Percentiles rank a stretch among this genome's conserved stretches.
These are phyloP conservation scores for Abortiporus biennis DNA, from an alignment of 1,284 basidiomycete genomes.

Conservation along the genomic window DNA sequence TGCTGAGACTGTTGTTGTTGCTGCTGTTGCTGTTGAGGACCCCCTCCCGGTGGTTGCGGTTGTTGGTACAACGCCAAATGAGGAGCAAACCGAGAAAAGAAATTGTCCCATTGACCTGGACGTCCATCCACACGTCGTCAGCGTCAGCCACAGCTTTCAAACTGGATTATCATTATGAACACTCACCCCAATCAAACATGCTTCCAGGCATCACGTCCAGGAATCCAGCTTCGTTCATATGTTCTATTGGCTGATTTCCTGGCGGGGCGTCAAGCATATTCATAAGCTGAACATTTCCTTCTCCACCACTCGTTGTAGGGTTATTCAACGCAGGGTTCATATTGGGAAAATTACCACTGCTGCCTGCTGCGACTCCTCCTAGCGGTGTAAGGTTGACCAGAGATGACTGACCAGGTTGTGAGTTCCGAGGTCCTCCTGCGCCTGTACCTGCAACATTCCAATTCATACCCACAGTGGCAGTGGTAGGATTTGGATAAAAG, in stretches of 20 bases:
- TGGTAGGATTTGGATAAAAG: constrained; percentile 12
- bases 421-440: constrained; percentile 3
- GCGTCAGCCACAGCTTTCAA: constrained; percentile 3
- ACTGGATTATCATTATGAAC: constrained; percentile 1
- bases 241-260: constrained; percentile 15
- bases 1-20: constrained; percentile 2
- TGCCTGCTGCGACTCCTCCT: constrained; percentile 6
- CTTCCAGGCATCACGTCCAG: constrained; percentile 78
- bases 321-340: constrained; percentile 53
- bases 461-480: constrained; percentile 8
- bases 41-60: neutral
- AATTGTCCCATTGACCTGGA: constrained; percentile 72
- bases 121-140: neutral
- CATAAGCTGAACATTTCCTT: constrained; percentile 65
- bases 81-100: constrained; percentile 45
- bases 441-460: constrained; percentile 10
- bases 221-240: constrained; percentile 51
- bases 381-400: constrained; percentile 56
- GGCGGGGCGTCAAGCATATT: constrained; percentile 59
- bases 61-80: constrained; percentile 10
- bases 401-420: constrained; percentile 21
- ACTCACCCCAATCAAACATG: constrained; percentile 84
- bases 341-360: constrained; percentile 38
- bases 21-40: constrained; percentile 5
- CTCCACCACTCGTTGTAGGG: constrained; percentile 17